These are phyloP conservation scores for Triangularia verruculosa DNA, from an alignment of 2,329 filamentous ascomycete species.

Conservation along the genomic window DNA sequence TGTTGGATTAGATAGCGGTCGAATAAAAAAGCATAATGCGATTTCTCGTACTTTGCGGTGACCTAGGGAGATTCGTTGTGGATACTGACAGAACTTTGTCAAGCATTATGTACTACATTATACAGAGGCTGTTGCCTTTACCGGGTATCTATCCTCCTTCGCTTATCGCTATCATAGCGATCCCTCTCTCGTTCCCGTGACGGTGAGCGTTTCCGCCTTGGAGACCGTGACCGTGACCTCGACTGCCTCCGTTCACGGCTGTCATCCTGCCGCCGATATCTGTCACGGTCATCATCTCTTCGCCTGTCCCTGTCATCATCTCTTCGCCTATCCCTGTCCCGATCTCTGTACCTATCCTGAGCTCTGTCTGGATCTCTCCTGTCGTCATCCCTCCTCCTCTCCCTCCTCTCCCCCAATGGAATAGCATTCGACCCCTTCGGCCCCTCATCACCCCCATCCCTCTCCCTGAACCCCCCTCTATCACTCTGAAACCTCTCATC, in stretches of 20 bases:
- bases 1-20: conserved; percentile 9
- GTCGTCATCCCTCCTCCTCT: conserved; percentile 39
- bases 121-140: conserved; percentile 3
- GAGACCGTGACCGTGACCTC: conserved; percentile 53
- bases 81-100: not conserved
- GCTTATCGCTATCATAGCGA: conserved; percentile 57
- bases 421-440: conserved; percentile 66
- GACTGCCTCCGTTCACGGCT: conserved; percentile 36
- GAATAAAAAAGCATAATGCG: conserved; percentile 19
- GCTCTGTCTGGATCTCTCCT: conserved; percentile 22
- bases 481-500: conserved; percentile 71
- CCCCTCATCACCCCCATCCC: conserved; percentile 37
- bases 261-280: conserved; percentile 29
- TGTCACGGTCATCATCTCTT: conserved; percentile 26
- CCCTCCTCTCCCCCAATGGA: conserved; percentile 62
- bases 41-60: not conserved
- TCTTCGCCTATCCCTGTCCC: conserved; percentile 30
- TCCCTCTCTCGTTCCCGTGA: conserved; percentile 53
- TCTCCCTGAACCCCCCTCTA: conserved; percentile 40
- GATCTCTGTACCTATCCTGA: conserved; percentile 34
- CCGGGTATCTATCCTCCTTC: conserved; percentile 52
- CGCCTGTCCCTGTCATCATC: conserved; percentile 31
- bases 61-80: too few species aligned
- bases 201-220: conserved; percentile 55
- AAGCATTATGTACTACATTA: not conserved